Base-by-base conservation (phyloP, 768 basidiomycete genomes). In the Dendrothele bispora region DNA sequence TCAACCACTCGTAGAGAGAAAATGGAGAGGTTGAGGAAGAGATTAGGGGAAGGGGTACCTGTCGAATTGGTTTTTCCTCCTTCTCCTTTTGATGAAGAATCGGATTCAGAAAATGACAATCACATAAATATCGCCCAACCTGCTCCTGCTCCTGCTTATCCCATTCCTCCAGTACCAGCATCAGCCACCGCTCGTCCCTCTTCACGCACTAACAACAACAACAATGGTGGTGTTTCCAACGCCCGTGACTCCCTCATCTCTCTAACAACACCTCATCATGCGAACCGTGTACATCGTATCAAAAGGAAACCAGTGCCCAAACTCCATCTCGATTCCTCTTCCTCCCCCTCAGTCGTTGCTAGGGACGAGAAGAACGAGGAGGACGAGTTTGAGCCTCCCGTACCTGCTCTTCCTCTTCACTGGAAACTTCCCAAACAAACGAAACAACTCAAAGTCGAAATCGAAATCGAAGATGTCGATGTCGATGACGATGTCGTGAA, bases 21-120 rank as follows among this genome's bases (percentile, higher is more conserved):
- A 62, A 79, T 88, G 73, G 83, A 84, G 40, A 71, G 79, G 26
- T 66, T 88, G 41, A 71, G 79, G 43, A 78, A 74, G 56, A 82
- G 67, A 54, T 72, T 88, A 3, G 86, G 86, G 0, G 72, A 84
- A 17, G 79, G 75, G 22, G 79, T 87, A 18, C 86, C 86, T 6
- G 53, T 75, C 2, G 71, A 78, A 29, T 72, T 85, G 25, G 79
- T 88, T 41, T 86, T 86, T 63, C 74, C 81, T 26, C 12, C 56
- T 22, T 46, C 46, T 11, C n/a, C 11, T 34, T 34, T 28, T 5
- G 5, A 30, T 4, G 45, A 46, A 5, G 45, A 46, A 7, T 15
- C 20, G 21, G 29, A 50, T 2, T 20, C 36, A 14, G 20, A 45
- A 15, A 36, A 50, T 22, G 7, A 35, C 15, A 12, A 47, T 30